phyloP scores from a whole-genome alignment of 768 basidiomycete genomes.

The Hypsizygus marmoreus region DNA sequence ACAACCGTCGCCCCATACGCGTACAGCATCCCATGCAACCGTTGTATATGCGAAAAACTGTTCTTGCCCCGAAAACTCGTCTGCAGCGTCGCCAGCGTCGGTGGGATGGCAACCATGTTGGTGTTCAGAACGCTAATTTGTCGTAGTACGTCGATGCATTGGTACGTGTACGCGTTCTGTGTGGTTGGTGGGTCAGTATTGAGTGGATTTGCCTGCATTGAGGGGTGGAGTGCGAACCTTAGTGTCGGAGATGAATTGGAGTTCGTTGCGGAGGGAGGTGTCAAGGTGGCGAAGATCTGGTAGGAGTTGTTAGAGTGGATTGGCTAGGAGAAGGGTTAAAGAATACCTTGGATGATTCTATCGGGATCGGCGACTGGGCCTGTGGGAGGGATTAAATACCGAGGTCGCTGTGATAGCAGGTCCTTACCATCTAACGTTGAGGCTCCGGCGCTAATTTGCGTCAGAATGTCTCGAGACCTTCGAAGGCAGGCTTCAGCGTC shows the following conservation, averaged over 20 bases:
- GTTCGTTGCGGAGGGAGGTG: conserved; percentile 58
- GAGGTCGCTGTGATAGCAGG: neutral
- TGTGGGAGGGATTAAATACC: conserved; percentile 15
- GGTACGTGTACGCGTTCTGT: conserved; percentile 74
- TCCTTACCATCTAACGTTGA: conserved; percentile 53
- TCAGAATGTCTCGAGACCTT: conserved; percentile 60
- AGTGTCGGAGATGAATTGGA: conserved; percentile 54
- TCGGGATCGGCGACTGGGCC: conserved; percentile 54
- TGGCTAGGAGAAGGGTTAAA: neutral
- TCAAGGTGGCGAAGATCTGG: conserved; percentile 69
- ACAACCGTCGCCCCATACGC: conserved; percentile 90
- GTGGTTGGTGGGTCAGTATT: conserved; percentile 28
- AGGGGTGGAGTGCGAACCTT: conserved; percentile 42
- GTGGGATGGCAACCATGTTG: conserved; percentile 75
- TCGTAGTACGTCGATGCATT: conserved; percentile 65
- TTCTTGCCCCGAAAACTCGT: conserved; percentile 71
- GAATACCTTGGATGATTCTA: conserved; percentile 51
- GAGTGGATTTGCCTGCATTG: conserved; percentile 7
- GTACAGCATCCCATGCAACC: conserved; percentile 87
- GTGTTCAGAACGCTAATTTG: conserved; percentile 82
- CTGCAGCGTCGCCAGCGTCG: conserved; percentile 65
- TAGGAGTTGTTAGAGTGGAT: conserved; percentile 1
- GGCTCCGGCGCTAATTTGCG: conserved; percentile 53
- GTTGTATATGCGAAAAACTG: conserved; percentile 87
- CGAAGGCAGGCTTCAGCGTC: conserved; percentile 58